Evolutionary conservation across 2,329 filamentous ascomycete species (phyloP), one percentile per base, ranked within the genome.

Genomic region (Gnomoniopsis smithogilvyi): DNA sequence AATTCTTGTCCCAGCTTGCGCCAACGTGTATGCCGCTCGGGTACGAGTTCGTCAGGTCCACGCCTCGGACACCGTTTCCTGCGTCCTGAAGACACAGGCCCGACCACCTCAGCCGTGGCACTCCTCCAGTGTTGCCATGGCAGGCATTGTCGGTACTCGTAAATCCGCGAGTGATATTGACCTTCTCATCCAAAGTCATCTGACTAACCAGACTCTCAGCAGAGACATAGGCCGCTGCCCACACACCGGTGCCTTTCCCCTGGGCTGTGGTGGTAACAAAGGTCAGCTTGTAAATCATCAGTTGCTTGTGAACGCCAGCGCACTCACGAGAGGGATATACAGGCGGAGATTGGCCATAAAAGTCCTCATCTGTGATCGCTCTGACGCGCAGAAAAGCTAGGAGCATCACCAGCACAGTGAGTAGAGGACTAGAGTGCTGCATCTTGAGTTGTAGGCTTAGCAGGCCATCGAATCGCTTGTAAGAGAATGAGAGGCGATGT

Each of bases 131-230:
- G 56, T 76, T 79, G 1, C 78, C 79, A 1, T 77, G 74, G 57
- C 79, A 81, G n/a, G 72, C 68, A 60, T 78, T 80, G 76, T 87
- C 87, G 17, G 64, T 51, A 11, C 64, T 58, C 12, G 8, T 14
- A 56, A 69, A 70, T 45, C 78, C 78, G n/a, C 74, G 69, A 1
- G 78, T 80, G 6, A 80, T 69, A 60, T 81, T 80, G 36, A 73
- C 84, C 67, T 86, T 89, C 67, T 90, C 87, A 14, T 86, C 85
- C 1, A 89, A 70, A 0, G 86, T 89, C 81, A 90, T 83, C 54
- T 82, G 79, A 30, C 73, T 72, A 11, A 89, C 86, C 2, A 90
- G 71, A 1, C 72, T 68, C 36, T 78, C 75, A 1, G 87, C 86
- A 62, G 80, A 83, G 47, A 72, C 71, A 66, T 88, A 89, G 46